Base-by-base conservation (phyloP, 805 yeast species). In the Wickerhamiella vanderwaltii region DNA sequence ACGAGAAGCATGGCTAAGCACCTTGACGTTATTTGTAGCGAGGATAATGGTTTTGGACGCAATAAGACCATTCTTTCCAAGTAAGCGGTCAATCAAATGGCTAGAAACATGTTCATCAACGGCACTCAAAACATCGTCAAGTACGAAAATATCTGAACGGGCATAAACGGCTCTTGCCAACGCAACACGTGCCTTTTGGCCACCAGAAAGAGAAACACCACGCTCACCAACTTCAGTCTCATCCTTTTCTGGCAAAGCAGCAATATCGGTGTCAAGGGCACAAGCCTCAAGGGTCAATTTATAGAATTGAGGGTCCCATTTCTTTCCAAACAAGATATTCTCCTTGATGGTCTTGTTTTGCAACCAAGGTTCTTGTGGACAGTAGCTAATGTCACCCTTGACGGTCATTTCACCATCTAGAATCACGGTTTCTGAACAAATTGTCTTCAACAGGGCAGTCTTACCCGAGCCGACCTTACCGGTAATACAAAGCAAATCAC, bases 101-200 rank as follows among this genome's bases (percentile, higher is more conserved):
- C 75, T 76, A 9, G 95, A 88, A 48, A 91, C 98, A 58, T 91
- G 98, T 53, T 86, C 96, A 62, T 91, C 98, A 31, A 91, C 98
- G 19, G 98, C 98, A 58, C 94, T 80, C 46, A 91, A 69, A 7
- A 94, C 83, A 61, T 91, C 98, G 59, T 91, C 98, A 48, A 91
- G 63, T 30, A 91, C 63, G 58, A 84, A 86, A 23, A 91, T 74
- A 56, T 91, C 97, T 3, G 97, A 93, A 49, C 97, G 71, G 9
- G 95, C 73, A 58, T 91, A 91, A 7, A 91, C 95, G 9, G 98
- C 96, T 58, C 98, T 74, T 0, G 98, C 98, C 41, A 91, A 70
- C 1, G 94, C 78, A 28, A 91, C 69, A 59, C 98, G 77, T 0
- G 98, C 97, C 68, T 91, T 91, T 61, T 91, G 98, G 34, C 98